Evolutionary conservation across 2,329 filamentous ascomycete genomes (phyloP).

Genomic region (Xylariaceae sp.): DNA sequence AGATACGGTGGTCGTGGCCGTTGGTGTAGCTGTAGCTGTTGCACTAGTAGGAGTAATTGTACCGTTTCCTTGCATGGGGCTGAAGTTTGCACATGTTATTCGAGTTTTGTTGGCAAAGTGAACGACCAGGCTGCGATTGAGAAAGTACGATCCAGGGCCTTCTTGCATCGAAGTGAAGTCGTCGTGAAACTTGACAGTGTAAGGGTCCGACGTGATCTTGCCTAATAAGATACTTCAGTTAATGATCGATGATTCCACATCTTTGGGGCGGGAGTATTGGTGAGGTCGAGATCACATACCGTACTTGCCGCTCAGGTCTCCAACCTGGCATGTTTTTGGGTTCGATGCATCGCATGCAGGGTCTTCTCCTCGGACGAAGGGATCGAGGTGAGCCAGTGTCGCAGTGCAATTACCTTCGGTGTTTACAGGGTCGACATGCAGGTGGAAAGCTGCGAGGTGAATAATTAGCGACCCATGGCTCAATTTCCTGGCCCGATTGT

Average conservation of each 20-base stretch:
- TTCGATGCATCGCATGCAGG: conserved; percentile 54
- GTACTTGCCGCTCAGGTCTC: conserved; percentile 72
- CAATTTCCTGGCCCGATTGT: neutral
- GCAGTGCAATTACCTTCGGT: conserved; percentile 66
- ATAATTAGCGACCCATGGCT: neutral
- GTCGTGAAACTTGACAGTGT: conserved; percentile 50
- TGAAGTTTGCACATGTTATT: conserved; percentile 62
- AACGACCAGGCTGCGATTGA: conserved; percentile 60
- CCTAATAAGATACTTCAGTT: no score
- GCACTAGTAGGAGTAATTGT: conserved; percentile 13
- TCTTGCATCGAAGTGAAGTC: conserved; percentile 51
- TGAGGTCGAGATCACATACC: conserved; percentile 33
- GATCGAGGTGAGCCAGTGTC: conserved; percentile 67
- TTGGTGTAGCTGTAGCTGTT: conserved; percentile 2
- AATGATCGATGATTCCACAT: no score
- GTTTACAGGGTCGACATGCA: conserved; percentile 64
- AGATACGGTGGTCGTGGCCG: conserved; percentile 1
- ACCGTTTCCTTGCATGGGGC: conserved; percentile 18
- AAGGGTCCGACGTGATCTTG: conserved; percentile 50
- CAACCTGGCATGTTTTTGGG: conserved; percentile 68
- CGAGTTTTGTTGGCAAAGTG: conserved; percentile 62
- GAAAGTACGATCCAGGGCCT: conserved; percentile 55
- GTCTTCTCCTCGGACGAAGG: conserved; percentile 60
- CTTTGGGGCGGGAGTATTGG: no score
- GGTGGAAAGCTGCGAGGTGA: conserved; percentile 64